A percentile compares a stretch with the other conserved stretches of the same genome.
Conservation (phyloP, 768 basidiomycete species). For the Psilocybe azurescens region DNA sequence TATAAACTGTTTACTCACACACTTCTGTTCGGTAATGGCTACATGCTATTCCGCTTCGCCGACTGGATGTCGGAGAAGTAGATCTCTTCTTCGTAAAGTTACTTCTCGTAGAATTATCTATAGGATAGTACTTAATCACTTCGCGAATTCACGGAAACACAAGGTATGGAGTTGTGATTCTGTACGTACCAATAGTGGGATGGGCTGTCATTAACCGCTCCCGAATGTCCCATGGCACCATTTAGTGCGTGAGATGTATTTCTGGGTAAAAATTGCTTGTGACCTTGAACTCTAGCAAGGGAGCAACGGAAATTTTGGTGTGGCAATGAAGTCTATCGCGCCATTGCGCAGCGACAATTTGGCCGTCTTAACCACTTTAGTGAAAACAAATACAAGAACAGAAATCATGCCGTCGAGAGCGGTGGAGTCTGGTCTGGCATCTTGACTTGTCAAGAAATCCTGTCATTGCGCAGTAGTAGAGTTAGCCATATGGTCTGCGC, state of each 20-base stretch:
- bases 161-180: neutral
- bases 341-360: neutral
- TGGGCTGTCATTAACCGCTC: neutral
- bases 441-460: neutral
- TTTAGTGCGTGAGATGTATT: neutral
- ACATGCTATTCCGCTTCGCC: neutral
- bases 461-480: neutral
- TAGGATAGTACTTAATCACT: neutral
- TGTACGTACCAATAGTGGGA: neutral
- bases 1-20: slow-evolving; percentile 1
- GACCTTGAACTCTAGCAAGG: neutral
- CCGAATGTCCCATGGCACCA: neutral
- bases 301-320: neutral
- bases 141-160: neutral
- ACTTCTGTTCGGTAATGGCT: neutral
- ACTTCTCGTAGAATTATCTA: neutral
- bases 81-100: neutral
- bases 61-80: slow-evolving; percentile 1
- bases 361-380: neutral
- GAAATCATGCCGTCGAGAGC: neutral
- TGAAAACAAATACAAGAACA: neutral
- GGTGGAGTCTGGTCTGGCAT: neutral
- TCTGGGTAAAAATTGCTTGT: neutral
- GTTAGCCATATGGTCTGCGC: neutral
- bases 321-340: neutral